phyloP scores from a whole-genome alignment of 108 stramenopile genomes.

The Nitzschia sp. region DNA sequence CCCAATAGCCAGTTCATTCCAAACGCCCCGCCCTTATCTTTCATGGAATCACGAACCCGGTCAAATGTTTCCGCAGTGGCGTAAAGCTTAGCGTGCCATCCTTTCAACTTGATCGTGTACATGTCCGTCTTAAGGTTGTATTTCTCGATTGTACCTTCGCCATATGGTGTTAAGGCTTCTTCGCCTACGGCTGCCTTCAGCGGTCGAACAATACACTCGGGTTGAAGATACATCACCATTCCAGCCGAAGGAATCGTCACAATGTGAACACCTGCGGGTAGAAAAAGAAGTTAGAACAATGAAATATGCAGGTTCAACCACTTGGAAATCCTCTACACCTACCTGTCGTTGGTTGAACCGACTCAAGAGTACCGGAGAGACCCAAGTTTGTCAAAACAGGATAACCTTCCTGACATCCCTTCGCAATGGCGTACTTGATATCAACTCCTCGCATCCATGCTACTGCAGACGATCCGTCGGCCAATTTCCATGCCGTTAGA shows the following conservation, averaged over 20 bases:
- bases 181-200: slow-evolving; percentile 87
- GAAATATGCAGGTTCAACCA: not conserved
- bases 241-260: slow-evolving; percentile 74
- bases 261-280: slow-evolving; percentile 68
- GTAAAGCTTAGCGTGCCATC: slow-evolving; percentile 76
- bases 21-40: slow-evolving; percentile 66
- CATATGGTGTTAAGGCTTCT: slow-evolving; percentile 80
- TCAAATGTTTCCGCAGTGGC: slow-evolving; percentile 78
- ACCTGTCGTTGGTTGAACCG: slow-evolving; percentile 82
- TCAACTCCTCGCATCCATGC: slow-evolving; percentile 65
- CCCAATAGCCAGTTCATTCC: slow-evolving; percentile 81
- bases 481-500: slow-evolving; percentile 52
- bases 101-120: slow-evolving; percentile 65
- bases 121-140: slow-evolving; percentile 63
- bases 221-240: slow-evolving; percentile 82
- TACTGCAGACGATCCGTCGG: slow-evolving; percentile 48
- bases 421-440: slow-evolving; percentile 71
- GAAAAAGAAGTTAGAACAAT: not conserved
- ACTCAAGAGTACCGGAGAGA: slow-evolving; percentile 74
- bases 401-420: slow-evolving; percentile 85
- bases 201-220: slow-evolving; percentile 69
- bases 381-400: slow-evolving; percentile 78
- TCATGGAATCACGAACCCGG: slow-evolving; percentile 67
- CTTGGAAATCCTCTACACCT: not conserved
- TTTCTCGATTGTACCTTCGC: slow-evolving; percentile 73